Conservation (phyloP, 305 asterid genomes). For the Fraxinus dipetala region DNA sequence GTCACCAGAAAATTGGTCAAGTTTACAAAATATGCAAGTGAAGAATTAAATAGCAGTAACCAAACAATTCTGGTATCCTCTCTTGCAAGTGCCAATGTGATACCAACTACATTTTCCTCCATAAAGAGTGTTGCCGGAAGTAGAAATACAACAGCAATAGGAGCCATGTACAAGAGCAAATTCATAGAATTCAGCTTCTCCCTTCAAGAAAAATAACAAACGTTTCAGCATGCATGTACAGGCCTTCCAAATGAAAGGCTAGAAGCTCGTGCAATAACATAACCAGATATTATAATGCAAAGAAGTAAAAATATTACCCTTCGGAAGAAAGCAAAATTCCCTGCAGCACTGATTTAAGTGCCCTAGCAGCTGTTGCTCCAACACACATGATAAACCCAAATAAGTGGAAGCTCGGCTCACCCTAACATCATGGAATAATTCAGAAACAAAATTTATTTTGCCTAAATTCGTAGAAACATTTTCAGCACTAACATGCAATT, state of each 20-base stretch:
- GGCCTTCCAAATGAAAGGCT: background rate
- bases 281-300: background rate
- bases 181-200: constrained; percentile 92
- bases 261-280: background rate
- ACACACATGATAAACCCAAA: constrained; percentile 58
- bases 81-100: constrained; percentile 77
- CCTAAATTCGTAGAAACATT: background rate
- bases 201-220: constrained; percentile 36
- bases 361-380: constrained; percentile 70
- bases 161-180: constrained; percentile 94
- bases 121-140: constrained; percentile 77
- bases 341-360: constrained; percentile 63
- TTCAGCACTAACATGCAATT: constrained; percentile 1
- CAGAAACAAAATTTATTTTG: constrained; percentile 5
- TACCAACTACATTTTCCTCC: constrained; percentile 93
- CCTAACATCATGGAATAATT: constrained; percentile 27
- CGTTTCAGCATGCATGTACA: constrained; percentile 23
- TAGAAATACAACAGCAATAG: constrained; percentile 78
- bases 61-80: constrained; percentile 71
- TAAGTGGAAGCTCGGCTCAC: constrained; percentile 62
- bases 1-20: constrained; percentile 94
- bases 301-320: constrained; percentile 35
- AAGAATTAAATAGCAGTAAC: constrained; percentile 81
- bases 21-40: constrained; percentile 84
- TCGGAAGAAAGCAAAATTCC: constrained; percentile 62